Evolutionary conservation across 768 basidiomycete genomes (phyloP), one percentile per base, ranked within the genome.

Genomic region (Tylopilus balloui): DNA sequence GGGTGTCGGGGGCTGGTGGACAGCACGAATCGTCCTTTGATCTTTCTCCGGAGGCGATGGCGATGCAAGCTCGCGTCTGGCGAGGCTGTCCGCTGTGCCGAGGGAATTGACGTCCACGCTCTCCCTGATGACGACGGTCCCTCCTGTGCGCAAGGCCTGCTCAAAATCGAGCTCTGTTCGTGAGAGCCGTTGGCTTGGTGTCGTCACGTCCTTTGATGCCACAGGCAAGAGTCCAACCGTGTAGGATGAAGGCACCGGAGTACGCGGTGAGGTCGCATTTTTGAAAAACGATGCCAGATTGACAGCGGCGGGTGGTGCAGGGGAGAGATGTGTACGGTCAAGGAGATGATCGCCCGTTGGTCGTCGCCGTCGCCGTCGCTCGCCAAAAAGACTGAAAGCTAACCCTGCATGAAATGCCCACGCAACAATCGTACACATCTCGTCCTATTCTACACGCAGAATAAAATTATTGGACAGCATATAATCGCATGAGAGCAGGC

Each of bases 101-200:
- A 92, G 73, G 27, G 76, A 61, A 63, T 77, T 79, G 42, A 89
- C 73, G 67, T 91, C 88, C 38, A 83, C 61, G 31, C 86, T 81
- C 65, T 92, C 87, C 53, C 75, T 78, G 42, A 92, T 72, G 47
- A 78, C 58, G 14, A 89, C 77, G 3, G 90, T 92, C 20, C 79
- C 83, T 35, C 80, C 80, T 11, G 72, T 73, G 51, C 72, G 76
- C 56, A 92, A 66, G 12, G 83, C 88, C 59, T 83, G 80, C 69
- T 92, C 89, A 57, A 92, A 92, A 64, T 89, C 87, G 62, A 85
- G 73, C 69, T 89, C 87, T 27, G 82, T 80, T 34, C 87, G 79
- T 36, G 89, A 90, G 38, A 76, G 65, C 25, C 86, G 78, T 48
- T 81, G 78, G 46, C 71, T 72, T 27, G 61, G 59, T 42, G 62